These are phyloP conservation scores for Camptophora hylomeconis DNA, from an alignment of 2,329 filamentous ascomycete genomes.

Conservation along the genomic window DNA sequence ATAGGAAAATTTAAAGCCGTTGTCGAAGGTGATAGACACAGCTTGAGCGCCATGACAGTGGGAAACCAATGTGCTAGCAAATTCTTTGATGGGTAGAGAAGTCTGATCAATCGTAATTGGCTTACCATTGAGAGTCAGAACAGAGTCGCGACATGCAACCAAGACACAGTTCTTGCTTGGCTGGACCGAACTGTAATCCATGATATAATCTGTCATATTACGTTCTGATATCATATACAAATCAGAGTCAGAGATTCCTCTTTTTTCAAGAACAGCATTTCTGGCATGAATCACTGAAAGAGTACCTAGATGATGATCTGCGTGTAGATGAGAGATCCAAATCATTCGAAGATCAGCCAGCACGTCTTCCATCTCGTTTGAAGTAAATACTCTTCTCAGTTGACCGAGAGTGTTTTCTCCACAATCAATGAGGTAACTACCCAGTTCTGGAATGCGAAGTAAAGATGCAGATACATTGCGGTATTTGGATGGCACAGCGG, in stretches of 20 bases:
- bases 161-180: slow-evolving; percentile 52
- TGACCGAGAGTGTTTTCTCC: slow-evolving; percentile 90
- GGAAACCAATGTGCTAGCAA: slow-evolving; percentile 54
- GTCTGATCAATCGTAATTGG: slow-evolving; percentile 5
- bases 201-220: slow-evolving; percentile 62
- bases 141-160: slow-evolving; percentile 6
- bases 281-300: slow-evolving; percentile 61
- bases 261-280: slow-evolving; percentile 8
- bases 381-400: slow-evolving; percentile 58
- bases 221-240: slow-evolving; percentile 57
- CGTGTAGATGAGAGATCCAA: slow-evolving; percentile 92
- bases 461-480: slow-evolving; percentile 88
- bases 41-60: slow-evolving; percentile 75
- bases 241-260: slow-evolving; percentile 2
- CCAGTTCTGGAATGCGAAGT: slow-evolving; percentile 61
- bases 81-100: slow-evolving; percentile 22
- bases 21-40: slow-evolving; percentile 62
- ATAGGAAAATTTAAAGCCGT: slow-evolving; percentile 77
- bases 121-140: slow-evolving; percentile 8
- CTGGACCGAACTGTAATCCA: slow-evolving; percentile 68
- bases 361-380: slow-evolving; percentile 52
- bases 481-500: slow-evolving; percentile 79
- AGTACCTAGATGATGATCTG: slow-evolving; percentile 86
- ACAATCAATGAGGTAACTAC: slow-evolving; percentile 82
- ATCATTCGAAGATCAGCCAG: slow-evolving; percentile 68